These are phyloP conservation scores for Fusarium buharicum DNA, from an alignment of 2,329 filamentous ascomycete species.

Conservation along the genomic window DNA sequence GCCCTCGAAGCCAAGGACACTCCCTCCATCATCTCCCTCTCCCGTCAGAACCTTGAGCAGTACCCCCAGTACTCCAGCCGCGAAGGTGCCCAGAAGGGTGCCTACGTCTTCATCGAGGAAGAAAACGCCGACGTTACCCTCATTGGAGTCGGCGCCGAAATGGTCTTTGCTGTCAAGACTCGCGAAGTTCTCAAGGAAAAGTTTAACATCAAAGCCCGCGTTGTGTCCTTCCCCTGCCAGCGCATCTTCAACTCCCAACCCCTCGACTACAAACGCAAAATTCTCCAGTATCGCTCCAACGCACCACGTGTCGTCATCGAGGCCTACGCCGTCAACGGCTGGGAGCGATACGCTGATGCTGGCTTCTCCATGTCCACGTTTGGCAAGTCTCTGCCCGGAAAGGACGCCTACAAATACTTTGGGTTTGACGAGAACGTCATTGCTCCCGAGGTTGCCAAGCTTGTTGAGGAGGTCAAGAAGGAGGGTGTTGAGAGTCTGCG, in stretches of 20 bases:
- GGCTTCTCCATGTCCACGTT: conserved; percentile 64
- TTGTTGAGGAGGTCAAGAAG: conserved; percentile 46
- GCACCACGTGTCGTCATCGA: conserved; percentile 68
- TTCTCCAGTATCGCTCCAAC: conserved; percentile 56
- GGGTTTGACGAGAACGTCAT: conserved; percentile 62
- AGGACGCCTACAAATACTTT: conserved; percentile 65
- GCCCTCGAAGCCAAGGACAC: conserved; percentile 56
- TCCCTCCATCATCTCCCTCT: conserved; percentile 61
- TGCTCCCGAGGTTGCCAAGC: conserved; percentile 49
- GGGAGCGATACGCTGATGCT: conserved; percentile 70
- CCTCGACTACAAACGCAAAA: conserved; percentile 57
- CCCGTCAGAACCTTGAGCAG: conserved; percentile 57
- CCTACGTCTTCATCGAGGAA: conserved; percentile 58
- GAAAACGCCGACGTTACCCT: conserved; percentile 57
- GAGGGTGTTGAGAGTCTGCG: conserved; percentile 47
- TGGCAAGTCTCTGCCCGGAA: conserved; percentile 65
- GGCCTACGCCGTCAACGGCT: conserved; percentile 66
- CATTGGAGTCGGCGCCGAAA: conserved; percentile 54
- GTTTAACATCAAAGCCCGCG: conserved; percentile 51
- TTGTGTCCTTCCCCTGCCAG: conserved; percentile 59
- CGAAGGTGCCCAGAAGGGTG: conserved; percentile 56
- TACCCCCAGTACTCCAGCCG: conserved; percentile 53
- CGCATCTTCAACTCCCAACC: conserved; percentile 57
- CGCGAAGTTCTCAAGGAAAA: conserved; percentile 52
- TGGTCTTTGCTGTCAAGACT: conserved; percentile 50